Evolutionary conservation across 768 basidiomycete species (phyloP), one percentile per base, ranked within the genome.

Genomic region (Boletus vinaceobasis): DNA sequence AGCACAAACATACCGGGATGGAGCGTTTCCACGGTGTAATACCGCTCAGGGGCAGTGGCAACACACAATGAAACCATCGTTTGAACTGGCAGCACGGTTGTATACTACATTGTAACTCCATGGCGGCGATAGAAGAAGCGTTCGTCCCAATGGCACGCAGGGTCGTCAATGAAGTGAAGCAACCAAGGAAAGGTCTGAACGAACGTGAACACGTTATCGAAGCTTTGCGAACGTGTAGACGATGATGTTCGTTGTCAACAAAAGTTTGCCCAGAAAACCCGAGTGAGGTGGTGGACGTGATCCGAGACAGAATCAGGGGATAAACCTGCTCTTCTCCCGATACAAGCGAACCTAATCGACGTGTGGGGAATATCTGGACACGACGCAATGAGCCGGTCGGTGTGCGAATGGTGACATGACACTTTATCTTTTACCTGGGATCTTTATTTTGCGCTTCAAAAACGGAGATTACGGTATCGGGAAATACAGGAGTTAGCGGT

Each of bases 381-480:
- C 39, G 43, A 40, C 33, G 50, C 27, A 56, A 50, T 36, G 43
- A 23, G 40, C 43, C 43, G 52, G 51, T 39, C 19, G 31, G 43
- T 49, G 52, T 32, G 45, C 50, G 48, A 37, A 57, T 19, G 17
- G 43, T 48, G 60, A 61, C 40, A 59, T 29, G 52, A 53, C 57
- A 21, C 49, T 21, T 50, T 52, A 46, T 58, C 45, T 23, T 47
- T 47, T 38, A 40, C 52, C 49, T 56, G 57, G 45, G 55, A 64
- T 58, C 56, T 60, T 57, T 53, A 31, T 55, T 51, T 32, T 59
- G 55, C 54, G 52, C 55, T 55, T 60, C 27, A 48, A 55, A 50
- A 49, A 61, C 70, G 70, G 70, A 72, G 70, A 71, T 71, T 71
- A 66, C 70, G 70, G 70, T 64, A 68, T 58, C 65, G 29, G 57